Percentiles rank a stretch among this genome's conserved stretches.
phyloP scores from a whole-genome alignment of 2,329 filamentous ascomycete genomes.

The Sporothrix curviconia region DNA sequence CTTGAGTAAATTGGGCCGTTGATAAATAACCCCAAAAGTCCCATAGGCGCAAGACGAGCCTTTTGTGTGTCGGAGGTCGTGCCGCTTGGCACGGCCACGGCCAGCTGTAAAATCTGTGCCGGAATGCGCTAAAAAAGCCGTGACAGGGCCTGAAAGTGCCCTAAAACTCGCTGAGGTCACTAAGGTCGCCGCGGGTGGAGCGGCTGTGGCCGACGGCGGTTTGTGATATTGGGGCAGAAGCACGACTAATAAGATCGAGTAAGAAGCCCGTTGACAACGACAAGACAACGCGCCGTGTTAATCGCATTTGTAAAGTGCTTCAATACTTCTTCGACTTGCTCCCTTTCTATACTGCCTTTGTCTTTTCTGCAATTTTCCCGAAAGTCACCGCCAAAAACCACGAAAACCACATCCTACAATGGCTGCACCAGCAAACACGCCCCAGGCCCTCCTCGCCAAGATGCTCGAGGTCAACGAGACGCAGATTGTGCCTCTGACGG shows the following conservation, averaged over 20 bases:
- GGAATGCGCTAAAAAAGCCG: neutral
- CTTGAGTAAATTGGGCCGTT: no score
- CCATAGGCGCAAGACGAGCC: neutral
- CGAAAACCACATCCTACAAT: neutral
- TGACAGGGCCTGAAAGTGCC: neutral
- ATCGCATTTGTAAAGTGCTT: neutral
- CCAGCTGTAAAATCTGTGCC: neutral
- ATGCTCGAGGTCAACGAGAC: constrained; percentile 39
- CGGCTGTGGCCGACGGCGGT: constrained; percentile 1
- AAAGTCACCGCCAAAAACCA: no score
- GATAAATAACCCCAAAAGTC: no score
- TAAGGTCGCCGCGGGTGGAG: neutral
- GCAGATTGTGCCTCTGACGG: constrained; percentile 46
- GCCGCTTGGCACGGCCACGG: neutral
- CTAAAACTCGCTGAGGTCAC: neutral
- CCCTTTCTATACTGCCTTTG: no score
- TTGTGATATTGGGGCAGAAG: neutral
- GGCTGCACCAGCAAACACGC: constrained; percentile 13
- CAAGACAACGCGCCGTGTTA: neutral
- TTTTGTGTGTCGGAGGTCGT: constrained; percentile 8
- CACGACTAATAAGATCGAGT: neutral
- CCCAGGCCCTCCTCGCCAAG: constrained; percentile 31
- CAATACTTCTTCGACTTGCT: no score
- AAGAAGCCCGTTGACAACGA: neutral
- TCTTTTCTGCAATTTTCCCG: no score